phyloP scores from a whole-genome alignment of 2,329 filamentous ascomycete species.

The Hysterium pulicare region DNA sequence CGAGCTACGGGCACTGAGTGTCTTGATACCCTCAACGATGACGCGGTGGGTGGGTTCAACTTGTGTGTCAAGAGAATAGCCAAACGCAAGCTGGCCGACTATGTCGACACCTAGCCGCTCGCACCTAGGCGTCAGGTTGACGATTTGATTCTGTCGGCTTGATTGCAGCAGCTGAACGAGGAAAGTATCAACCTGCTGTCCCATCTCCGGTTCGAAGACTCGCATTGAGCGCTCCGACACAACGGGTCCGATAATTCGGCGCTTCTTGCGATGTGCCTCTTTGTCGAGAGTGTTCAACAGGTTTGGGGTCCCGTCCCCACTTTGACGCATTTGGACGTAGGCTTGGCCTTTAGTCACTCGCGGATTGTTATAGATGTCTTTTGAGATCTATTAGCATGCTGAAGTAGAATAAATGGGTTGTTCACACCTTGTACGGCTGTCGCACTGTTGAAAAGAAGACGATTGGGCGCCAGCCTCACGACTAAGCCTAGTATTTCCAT shows the following conservation, averaged over 20 bases:
- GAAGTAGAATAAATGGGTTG: neutral
- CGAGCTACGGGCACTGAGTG: neutral
- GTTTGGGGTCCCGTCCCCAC: neutral
- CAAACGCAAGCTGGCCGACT: neutral
- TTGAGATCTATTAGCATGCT: neutral
- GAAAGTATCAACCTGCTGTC: conserved; percentile 32
- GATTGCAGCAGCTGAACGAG: conserved; percentile 3
- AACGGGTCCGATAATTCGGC: conserved; percentile 36
- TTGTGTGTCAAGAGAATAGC: neutral
- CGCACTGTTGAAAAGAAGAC: neutral
- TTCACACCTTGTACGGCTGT: neutral
- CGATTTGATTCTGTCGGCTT: conserved; percentile 22
- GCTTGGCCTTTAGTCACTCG: conserved; percentile 41
- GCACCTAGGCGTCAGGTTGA: conserved; percentile 22
- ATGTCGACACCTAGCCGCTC: neutral
- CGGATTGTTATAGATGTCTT: conserved; percentile 40
- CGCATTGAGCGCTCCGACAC: conserved; percentile 39
- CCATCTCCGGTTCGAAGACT: conserved; percentile 36
- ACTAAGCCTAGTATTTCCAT: neutral
- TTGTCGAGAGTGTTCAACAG: conserved; percentile 28
- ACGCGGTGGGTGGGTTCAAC: neutral
- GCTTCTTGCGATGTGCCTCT: conserved; percentile 34
- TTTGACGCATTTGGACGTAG: conserved; percentile 31
- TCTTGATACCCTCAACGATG: neutral
- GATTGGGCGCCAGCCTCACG: neutral